A percentile compares a stretch with the other conserved stretches of the same genome.
Evolutionary conservation across 306 rosid genomes (phyloP).

Genomic region (Elaeagnus macrophylla): DNA sequence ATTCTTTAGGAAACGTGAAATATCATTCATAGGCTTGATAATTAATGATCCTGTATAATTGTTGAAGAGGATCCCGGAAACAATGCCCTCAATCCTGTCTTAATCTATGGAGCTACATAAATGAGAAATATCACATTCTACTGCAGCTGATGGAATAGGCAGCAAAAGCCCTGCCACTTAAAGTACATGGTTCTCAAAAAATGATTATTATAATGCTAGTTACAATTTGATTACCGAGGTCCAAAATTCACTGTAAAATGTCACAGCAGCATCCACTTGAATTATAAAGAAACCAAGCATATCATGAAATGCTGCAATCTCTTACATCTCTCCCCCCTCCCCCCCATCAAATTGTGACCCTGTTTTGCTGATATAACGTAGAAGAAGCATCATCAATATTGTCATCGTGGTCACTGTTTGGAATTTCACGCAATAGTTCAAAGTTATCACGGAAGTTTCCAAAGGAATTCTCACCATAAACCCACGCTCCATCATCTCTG

Average conservation of each 20-base stretch:
- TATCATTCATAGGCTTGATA: background rate
- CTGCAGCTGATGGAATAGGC: background rate
- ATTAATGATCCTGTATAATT: background rate
- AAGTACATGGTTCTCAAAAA: background rate
- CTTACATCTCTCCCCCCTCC: background rate
- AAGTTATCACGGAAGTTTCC: slow-evolving; percentile 1
- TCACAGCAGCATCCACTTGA: background rate
- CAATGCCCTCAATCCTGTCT: background rate
- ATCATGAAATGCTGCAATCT: slow-evolving; percentile 13
- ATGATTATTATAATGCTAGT: background rate
- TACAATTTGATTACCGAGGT: background rate
- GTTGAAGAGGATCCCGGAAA: background rate
- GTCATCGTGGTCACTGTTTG: background rate
- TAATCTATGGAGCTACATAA: background rate
- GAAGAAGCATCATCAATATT: slow-evolving; percentile 30
- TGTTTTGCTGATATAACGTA: slow-evolving; percentile 17
- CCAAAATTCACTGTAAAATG: background rate
- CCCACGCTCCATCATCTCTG: slow-evolving; percentile 19
- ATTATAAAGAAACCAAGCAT: background rate
- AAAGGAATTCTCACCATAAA: slow-evolving; percentile 9
- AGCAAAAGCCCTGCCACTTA: background rate
- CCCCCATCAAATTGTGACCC: slow-evolving; percentile 1
- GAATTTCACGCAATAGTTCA: slow-evolving; percentile 11
- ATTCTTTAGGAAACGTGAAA: background rate
- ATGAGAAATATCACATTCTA: background rate